A percentile compares a stretch with the other conserved stretches of the same genome.
Conservation (phyloP, 2,329 filamentous ascomycete genomes). For the Periconia sp. region DNA sequence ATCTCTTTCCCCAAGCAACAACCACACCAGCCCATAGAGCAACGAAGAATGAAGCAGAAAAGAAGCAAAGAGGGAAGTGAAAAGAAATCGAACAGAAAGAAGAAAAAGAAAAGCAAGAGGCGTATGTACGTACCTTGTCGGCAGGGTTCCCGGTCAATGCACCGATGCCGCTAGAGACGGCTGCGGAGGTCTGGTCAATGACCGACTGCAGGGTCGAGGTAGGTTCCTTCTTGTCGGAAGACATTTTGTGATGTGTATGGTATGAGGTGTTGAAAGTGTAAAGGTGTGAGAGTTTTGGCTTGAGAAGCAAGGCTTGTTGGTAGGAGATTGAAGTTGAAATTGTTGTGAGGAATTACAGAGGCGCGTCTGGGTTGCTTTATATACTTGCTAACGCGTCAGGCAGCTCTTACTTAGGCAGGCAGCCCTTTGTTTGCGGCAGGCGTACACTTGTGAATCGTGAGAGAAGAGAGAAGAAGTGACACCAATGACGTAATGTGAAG, state of each 20-base stretch:
- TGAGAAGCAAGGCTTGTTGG: not conserved
- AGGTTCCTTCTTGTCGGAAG: slow-evolving; percentile 53
- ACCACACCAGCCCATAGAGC: too few relatives aligned
- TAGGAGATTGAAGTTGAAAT: not conserved
- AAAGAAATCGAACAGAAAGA: slow-evolving; percentile 1
- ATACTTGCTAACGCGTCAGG: not conserved
- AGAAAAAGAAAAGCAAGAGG: slow-evolving; percentile 1
- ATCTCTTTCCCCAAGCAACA: too few relatives aligned
- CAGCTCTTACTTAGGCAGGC: slow-evolving; percentile 2
- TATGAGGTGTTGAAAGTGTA: slow-evolving; percentile 1
- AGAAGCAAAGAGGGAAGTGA: too few relatives aligned
- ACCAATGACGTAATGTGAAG: too few relatives aligned
- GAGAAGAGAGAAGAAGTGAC: not conserved
- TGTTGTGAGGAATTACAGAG: too few relatives aligned
- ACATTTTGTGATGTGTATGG: slow-evolving; percentile 43
- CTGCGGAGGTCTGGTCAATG: slow-evolving; percentile 66
- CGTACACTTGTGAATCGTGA: not conserved
- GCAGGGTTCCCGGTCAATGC: slow-evolving; percentile 70
- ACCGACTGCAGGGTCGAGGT: slow-evolving; percentile 77
- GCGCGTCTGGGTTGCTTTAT: slow-evolving; percentile 1
- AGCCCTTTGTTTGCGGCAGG: not conserved
- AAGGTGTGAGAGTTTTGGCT: not conserved
- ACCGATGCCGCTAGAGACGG: slow-evolving; percentile 72
- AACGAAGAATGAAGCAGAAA: too few relatives aligned
- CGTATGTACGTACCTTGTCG: slow-evolving; percentile 66